Evolutionary conservation across 495 filamentous ascomycete species (phyloP).

Genomic region (Barbatosphaeria neglecta): DNA sequence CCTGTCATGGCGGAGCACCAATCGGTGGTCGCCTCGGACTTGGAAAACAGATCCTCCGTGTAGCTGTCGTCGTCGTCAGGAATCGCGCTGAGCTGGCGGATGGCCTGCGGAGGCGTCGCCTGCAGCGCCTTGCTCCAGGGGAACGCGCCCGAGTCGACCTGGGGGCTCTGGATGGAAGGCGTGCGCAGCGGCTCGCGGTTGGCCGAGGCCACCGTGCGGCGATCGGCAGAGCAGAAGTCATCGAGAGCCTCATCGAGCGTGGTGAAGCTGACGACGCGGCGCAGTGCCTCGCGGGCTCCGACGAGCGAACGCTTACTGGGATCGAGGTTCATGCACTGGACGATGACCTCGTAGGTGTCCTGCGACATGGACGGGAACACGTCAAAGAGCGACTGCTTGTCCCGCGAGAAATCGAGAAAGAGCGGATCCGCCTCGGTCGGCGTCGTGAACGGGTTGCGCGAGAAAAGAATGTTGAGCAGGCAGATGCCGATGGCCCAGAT

Average conservation of each 20-base stretch:
- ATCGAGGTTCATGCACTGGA: constrained; percentile 77
- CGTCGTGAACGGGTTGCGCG: constrained; percentile 83
- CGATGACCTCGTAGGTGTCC: constrained; percentile 88
- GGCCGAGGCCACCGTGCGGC: constrained; percentile 59
- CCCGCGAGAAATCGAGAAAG: constrained; percentile 82
- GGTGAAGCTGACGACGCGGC: constrained; percentile 79
- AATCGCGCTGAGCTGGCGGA: constrained; percentile 80
- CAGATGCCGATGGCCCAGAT: constrained; percentile 96
- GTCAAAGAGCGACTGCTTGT: constrained; percentile 91
- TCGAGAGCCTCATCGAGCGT: constrained; percentile 75
- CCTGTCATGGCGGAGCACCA: constrained; percentile 57
- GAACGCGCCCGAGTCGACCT: constrained; percentile 69
- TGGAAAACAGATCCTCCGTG: constrained; percentile 80
- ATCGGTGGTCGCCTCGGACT: constrained; percentile 59
- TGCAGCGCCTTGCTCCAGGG: constrained; percentile 91
- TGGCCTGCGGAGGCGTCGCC: constrained; percentile 56
- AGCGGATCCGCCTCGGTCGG: constrained; percentile 79
- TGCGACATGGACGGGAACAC: constrained; percentile 98
- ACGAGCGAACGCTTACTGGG: constrained; percentile 76
- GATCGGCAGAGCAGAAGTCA: constrained; percentile 84
- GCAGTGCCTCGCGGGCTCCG: constrained; percentile 61
- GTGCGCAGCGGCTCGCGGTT: constrained; percentile 94
- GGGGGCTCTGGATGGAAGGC: constrained; percentile 84
- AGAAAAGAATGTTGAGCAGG: constrained; percentile 89
- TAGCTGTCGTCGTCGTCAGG: constrained; percentile 56